Conservation (phyloP, 2,329 filamentous ascomycete genomes). For the Sclerotinia spermophila region DNA sequence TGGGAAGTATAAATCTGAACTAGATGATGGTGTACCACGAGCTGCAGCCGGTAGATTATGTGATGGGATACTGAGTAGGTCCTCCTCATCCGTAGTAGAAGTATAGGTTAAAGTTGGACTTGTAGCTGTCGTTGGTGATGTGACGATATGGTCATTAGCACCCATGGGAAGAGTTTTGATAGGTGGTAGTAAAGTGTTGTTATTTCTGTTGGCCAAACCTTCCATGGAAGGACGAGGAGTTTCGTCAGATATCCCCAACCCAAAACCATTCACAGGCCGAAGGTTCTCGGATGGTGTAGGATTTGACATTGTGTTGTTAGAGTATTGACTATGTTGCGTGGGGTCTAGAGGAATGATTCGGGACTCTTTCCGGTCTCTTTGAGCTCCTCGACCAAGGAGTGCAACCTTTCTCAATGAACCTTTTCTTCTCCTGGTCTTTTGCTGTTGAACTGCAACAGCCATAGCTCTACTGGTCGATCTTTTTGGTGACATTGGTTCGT, state of each 20-base stretch:
- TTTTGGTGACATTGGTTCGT: slow-evolving; percentile 33
- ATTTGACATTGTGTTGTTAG: slow-evolving; percentile 25
- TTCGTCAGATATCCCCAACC: slow-evolving; percentile 47
- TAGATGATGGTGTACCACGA: slow-evolving; percentile 47
- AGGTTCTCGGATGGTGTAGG: slow-evolving; percentile 32
- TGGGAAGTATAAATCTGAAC: slow-evolving; percentile 61
- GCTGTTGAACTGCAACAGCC: slow-evolving; percentile 42
- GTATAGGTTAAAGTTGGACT: slow-evolving; percentile 59
- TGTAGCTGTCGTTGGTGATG: slow-evolving; percentile 40
- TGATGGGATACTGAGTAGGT: slow-evolving; percentile 61
- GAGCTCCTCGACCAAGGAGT: slow-evolving; percentile 69
- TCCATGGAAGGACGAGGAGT: slow-evolving; percentile 48
- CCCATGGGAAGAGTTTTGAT: slow-evolving; percentile 36
- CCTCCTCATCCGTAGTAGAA: slow-evolving; percentile 82
- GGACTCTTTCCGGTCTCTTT: slow-evolving; percentile 55
- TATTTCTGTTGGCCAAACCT: slow-evolving; percentile 41
- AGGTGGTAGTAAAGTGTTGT: slow-evolving; percentile 29
- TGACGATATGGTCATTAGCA: slow-evolving; percentile 30
- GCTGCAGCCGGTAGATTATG: slow-evolving; percentile 45
- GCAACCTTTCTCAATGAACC: slow-evolving; percentile 87
- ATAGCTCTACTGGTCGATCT: slow-evolving; percentile 34
- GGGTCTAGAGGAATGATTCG: slow-evolving; percentile 39
- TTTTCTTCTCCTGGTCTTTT: slow-evolving; percentile 64
- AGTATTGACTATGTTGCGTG: slow-evolving; percentile 25
- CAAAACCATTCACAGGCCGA: slow-evolving; percentile 36